A percentile compares a stretch with the other conserved stretches of the same genome.
Conservation (phyloP, 2,329 filamentous ascomycete species). For the Aspergillus ruber region DNA sequence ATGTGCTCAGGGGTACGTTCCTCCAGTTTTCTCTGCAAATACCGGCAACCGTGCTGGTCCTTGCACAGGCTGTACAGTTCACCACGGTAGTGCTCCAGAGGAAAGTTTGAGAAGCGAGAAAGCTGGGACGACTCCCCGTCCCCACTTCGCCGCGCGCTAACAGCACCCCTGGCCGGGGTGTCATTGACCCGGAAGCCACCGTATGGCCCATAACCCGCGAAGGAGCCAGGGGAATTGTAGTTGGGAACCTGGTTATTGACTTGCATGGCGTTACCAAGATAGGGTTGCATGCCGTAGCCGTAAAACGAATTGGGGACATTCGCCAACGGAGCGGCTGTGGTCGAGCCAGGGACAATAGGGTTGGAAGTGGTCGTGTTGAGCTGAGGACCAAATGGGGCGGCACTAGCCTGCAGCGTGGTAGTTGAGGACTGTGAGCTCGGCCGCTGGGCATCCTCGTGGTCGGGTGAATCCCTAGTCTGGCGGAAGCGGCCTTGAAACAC, state of each 20-base stretch:
- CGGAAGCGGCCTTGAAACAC: conserved; percentile 68
- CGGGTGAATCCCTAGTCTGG: conserved; percentile 42
- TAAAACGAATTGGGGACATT: conserved; percentile 39
- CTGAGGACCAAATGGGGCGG: conserved; percentile 68
- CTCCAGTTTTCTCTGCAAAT: conserved; percentile 94
- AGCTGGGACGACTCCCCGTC: conserved; percentile 50
- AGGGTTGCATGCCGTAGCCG: conserved; percentile 47
- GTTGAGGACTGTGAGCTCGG: conserved; percentile 54
- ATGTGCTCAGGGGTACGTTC: conserved; percentile 77
- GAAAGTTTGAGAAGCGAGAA: conserved; percentile 76
- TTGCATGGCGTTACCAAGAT: conserved; percentile 46
- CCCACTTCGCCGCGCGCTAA: conserved; percentile 53
- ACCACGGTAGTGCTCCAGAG: conserved; percentile 71
- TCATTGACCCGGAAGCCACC: conserved; percentile 58
- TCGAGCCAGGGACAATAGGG: conserved; percentile 18
- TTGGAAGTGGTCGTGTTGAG: conserved; percentile 35
- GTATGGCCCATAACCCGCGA: conserved; percentile 46
- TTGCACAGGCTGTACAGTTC: conserved; percentile 90
- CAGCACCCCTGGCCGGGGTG: conserved; percentile 68
- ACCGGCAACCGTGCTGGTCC: conserved; percentile 95
- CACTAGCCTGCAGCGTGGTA: conserved; percentile 72
- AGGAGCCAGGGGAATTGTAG: conserved; percentile 54
- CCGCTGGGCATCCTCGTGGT: conserved; percentile 42
- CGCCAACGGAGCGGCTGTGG: conserved; percentile 27
- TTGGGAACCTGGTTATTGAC: conserved; percentile 26